Percentiles rank a stretch among this genome's conserved stretches.
Conservation (phyloP, 176 grass and related monocot genomes). For the Puya raimondii region DNA sequence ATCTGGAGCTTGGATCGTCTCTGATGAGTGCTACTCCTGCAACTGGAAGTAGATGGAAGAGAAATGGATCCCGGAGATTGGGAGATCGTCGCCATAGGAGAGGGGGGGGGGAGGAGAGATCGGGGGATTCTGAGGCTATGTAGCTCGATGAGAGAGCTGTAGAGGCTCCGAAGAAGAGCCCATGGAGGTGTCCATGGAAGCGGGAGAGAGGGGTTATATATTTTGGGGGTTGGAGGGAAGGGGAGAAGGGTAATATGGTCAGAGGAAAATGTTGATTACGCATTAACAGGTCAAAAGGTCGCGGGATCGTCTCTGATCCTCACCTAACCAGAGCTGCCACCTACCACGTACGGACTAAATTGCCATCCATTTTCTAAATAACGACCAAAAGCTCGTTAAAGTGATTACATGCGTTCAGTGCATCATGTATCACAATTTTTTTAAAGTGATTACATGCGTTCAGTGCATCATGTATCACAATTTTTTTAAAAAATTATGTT, state of each 20-base stretch:
- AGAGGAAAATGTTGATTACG: not conserved
- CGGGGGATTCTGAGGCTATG: too few species aligned
- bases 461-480: too few species aligned
- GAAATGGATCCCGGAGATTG: not conserved
- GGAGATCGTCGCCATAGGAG: constrained; percentile 1
- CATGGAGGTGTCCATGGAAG: not conserved
- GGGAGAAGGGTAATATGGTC: not conserved
- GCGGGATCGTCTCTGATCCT: not conserved
- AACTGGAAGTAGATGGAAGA: not conserved
- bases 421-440: too few species aligned
- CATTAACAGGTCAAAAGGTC: not conserved
- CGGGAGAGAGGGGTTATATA: not conserved
- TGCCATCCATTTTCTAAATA: too few species aligned
- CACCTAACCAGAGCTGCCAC: not conserved
- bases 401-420: too few species aligned
- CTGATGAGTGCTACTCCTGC: too few species aligned
- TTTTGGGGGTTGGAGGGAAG: not conserved
- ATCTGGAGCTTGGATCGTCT: not conserved
- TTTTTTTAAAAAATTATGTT: too few species aligned
- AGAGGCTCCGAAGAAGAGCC: not conserved
- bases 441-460: too few species aligned
- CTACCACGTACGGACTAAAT: not conserved
- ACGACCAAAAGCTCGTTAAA: too few species aligned
- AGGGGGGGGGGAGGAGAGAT: not conserved
- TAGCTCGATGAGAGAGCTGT: not conserved